Base-by-base conservation (phyloP, 2,329 filamentous ascomycete species). In the Lecanicillium sp. region DNA sequence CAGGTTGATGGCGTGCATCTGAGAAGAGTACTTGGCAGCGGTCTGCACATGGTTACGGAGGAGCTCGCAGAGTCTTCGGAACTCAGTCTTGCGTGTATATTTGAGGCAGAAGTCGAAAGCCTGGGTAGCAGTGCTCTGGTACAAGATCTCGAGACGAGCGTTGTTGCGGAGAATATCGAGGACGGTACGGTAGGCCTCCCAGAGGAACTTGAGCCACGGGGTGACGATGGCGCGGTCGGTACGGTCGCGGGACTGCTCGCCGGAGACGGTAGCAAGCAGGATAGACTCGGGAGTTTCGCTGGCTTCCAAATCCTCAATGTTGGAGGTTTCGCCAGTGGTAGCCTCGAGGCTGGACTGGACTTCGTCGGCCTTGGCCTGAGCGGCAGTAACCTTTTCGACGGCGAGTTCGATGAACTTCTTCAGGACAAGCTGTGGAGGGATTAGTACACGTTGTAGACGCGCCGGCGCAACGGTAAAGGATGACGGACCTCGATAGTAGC, bases 121-220 rank as follows among this genome's bases (percentile, higher is more conserved):
- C 70, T 97, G 92, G 64, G 90, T 87, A 52, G 92, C 92, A 40
- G 92, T 98, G 64, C 84, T 88, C 77, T 98, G 92, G 68, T 98
- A 98, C 71, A 97, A 90, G 42, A 94, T 80, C 71, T 98, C 92
- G 41, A 98, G 79, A 43, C 92, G 84, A 42, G 92, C 90, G 72
- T 98, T 98, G 76, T 98, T 98, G 72, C 94, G 89, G 57, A 98
- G 81, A 56, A 98, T 98, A 57, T 98, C 92, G 56, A 98, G 77
- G 29, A 98, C 92, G 28, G 92, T 98, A 46, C 92, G 85, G 72
- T 98, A 98, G 13, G 92, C 95, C 73, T 98, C 92, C 92, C 92
- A 98, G 46, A 98, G 74, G 61, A 98, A 98, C 72, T 98, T 98
- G 57, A 98, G 79, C 92, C 92, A 98, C 44, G 92, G 92, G 19